Evolutionary conservation across 2,329 filamentous ascomycete genomes (phyloP).

Genomic region (Pyrenophora graminea): DNA sequence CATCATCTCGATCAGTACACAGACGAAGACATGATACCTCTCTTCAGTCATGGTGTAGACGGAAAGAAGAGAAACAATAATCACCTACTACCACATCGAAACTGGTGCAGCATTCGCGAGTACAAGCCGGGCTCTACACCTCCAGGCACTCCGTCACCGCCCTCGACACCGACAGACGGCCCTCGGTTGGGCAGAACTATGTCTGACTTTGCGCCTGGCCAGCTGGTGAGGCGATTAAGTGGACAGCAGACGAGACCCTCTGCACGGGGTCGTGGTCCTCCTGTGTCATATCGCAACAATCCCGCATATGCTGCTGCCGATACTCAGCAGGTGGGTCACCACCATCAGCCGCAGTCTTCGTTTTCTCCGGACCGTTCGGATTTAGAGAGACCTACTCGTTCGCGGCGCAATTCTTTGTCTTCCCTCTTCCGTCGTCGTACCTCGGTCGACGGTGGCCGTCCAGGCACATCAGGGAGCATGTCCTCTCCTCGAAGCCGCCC

Average conservation of each 20-base stretch:
- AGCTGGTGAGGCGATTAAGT: constrained; percentile 50
- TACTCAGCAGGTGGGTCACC: constrained; percentile 29
- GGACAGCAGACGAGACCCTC: constrained; percentile 31
- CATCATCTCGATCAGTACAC: constrained; percentile 71
- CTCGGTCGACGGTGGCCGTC: constrained; percentile 36
- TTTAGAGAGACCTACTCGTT: constrained; percentile 31
- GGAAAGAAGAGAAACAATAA: constrained; percentile 91
- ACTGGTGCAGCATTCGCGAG: constrained; percentile 91
- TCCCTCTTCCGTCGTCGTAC: constrained; percentile 41
- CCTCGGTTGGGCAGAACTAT: constrained; percentile 34
- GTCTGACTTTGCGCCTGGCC: constrained; percentile 46
- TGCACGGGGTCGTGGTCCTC: constrained; percentile 38
- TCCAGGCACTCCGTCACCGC: constrained; percentile 61
- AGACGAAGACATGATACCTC: constrained; percentile 92
- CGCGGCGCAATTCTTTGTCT: constrained; percentile 41
- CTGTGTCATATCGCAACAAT: constrained; percentile 46
- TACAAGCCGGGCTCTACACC: constrained; percentile 80
- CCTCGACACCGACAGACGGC: constrained; percentile 31
- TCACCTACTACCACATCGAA: constrained; percentile 81
- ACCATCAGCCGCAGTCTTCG: constrained; percentile 35
- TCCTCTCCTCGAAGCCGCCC: constrained; percentile 22
- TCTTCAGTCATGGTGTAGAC: constrained; percentile 88
- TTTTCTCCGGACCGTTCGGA: constrained; percentile 43
- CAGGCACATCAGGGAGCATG: constrained; percentile 32
- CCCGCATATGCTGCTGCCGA: constrained; percentile 41